Base-by-base conservation (phyloP, 2,329 filamentous ascomycete species). In the Thielaviopsis ethacetica region DNA sequence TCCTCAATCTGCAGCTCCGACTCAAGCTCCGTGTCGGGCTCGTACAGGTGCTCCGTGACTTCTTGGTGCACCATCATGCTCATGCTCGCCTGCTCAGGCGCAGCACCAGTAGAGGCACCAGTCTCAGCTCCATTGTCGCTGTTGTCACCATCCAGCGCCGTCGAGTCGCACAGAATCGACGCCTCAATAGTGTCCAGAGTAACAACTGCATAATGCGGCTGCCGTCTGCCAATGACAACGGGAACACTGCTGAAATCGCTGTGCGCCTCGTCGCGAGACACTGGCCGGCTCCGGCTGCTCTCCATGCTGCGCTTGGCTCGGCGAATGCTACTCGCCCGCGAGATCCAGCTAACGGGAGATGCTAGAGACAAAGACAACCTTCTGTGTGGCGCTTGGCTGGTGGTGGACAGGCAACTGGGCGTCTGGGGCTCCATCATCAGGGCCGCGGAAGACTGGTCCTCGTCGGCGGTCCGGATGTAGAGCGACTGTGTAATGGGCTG, bases 291-390 rank as follows among this genome's bases (percentile, higher is more conserved):
- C 12, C 19, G 34, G 50, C 50, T 58, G 10, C 50, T 30, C 21
- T 51, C 30, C 51, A 47, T 58, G 61, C 72, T 73, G 61, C 76
- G 74, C 68, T 81, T 83, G 30, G 74, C 70, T 22, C 76, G 76
- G 54, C 79, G 76, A 57, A 83, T 66, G 68, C 81, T 84, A 58
- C 78, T 76, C 9, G 75, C 73, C 66, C 72, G 77, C 38, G 77
- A 70, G 62, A 82, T 77, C 79, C 80, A 83, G 55, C 71, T 76
- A 55, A 71, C 73, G 17, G 80, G 74, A 1, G 80, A 78, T 61
- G 73, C 73, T 61, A 84, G 80, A 58, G 81, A 79, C 73, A 81
- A 77, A 17, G 82, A 83, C 26, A 80, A 70, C 17, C 81, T 82
- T 61, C 77, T 75, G 13, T 54, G 53, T 4, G 38, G 54, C 27